A percentile compares a stretch with the other conserved stretches of the same genome.
These are phyloP conservation scores for Groenewaldozyma tartarivorans DNA, from an alignment of 805 yeast genomes.

Conservation along the genomic window DNA sequence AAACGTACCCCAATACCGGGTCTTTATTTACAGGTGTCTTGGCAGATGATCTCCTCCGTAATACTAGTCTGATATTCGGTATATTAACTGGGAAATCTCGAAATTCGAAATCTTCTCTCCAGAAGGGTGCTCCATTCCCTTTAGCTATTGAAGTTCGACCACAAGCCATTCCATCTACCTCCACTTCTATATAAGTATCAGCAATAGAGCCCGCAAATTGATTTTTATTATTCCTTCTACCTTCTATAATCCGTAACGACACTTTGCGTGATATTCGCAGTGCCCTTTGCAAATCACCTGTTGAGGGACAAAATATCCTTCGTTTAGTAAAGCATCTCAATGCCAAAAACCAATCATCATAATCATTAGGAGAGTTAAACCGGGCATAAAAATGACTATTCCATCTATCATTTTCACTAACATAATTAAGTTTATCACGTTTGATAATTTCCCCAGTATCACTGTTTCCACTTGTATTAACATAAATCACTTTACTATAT, in stretches of 20 bases:
- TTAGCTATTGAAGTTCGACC: constrained; percentile 63
- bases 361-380: constrained; percentile 17
- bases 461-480: constrained; percentile 10
- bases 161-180: constrained; percentile 67
- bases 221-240: constrained; percentile 5
- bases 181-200: constrained; percentile 53
- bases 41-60: constrained; percentile 12
- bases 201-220: constrained; percentile 1
- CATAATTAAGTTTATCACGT: background rate
- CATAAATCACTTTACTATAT: constrained; percentile 10
- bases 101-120: constrained; percentile 71
- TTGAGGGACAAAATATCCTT: constrained; percentile 19
- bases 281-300: constrained; percentile 11
- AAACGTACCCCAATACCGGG: constrained; percentile 43
- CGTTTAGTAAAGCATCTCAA: constrained; percentile 20
- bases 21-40: constrained; percentile 28
- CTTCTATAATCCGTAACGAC: constrained; percentile 15
- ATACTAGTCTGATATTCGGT: constrained; percentile 28
- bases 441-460: constrained; percentile 4
- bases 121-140: constrained; percentile 49
- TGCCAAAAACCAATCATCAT: constrained; percentile 26
- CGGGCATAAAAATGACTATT: background rate
- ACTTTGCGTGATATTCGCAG: constrained; percentile 13
- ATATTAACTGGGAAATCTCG: constrained; percentile 40
- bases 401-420: background rate